Conservation (phyloP, 345 rosid species). For the Hevea brasiliensis region DNA sequence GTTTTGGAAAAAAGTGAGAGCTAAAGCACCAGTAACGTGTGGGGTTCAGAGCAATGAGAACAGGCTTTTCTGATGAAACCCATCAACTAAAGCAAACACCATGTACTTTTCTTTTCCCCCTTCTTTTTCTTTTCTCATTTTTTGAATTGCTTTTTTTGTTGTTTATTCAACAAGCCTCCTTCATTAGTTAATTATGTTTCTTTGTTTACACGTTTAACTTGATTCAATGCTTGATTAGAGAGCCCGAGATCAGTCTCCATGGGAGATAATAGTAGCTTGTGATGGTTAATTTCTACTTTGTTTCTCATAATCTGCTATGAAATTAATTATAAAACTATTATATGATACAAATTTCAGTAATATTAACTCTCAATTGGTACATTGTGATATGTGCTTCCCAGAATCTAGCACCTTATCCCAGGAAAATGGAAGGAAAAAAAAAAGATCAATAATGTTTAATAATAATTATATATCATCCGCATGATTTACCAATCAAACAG, state of each 20-base stretch:
- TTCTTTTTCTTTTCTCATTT: neutral
- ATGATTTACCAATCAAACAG: conserved; percentile 17
- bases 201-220: neutral
- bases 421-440: neutral
- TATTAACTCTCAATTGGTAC: too few relatives aligned
- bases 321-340: too few relatives aligned
- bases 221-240: neutral
- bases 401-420: conserved; percentile 9
- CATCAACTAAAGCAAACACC: neutral
- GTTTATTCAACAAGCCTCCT: conserved; percentile 4
- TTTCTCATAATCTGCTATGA: too few relatives aligned
- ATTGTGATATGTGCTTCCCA: neutral
- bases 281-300: too few relatives aligned
- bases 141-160: conserved; percentile 15
- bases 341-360: too few relatives aligned
- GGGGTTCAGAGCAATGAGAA: conserved; percentile 92
- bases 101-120: neutral
- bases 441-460: too few relatives aligned
- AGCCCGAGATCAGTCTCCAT: neutral
- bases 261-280: neutral
- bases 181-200: neutral
- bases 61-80: conserved; percentile 56
- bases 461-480: neutral
- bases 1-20: conserved; percentile 75
- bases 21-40: conserved; percentile 78